These are phyloP conservation scores for Leccinellum rugosiceps DNA, from an alignment of 768 basidiomycete species.

Conservation along the genomic window DNA sequence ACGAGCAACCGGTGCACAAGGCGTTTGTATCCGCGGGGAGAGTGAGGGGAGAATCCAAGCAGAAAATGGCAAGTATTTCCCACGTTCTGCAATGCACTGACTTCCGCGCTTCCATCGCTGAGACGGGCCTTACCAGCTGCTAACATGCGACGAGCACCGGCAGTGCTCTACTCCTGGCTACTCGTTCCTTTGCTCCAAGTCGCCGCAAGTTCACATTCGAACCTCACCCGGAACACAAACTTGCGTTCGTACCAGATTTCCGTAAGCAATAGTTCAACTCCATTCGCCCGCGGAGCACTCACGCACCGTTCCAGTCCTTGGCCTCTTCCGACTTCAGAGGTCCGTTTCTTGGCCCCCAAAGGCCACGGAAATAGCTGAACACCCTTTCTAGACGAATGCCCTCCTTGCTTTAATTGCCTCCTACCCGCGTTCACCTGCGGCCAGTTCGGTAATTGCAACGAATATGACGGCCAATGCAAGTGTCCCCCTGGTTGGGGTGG, in stretches of 20 bases:
- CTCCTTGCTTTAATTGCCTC: slow-evolving; percentile 95
- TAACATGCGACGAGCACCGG: slow-evolving; percentile 25
- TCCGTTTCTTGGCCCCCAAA: not conserved
- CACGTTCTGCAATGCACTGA: slow-evolving; percentile 7
- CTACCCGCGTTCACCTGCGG: slow-evolving; percentile 90
- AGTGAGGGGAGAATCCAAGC: too few species aligned
- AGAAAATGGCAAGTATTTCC: slow-evolving; percentile 3
- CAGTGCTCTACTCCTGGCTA: slow-evolving; percentile 14
- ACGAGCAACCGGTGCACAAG: not conserved
- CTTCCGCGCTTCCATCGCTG: not conserved
- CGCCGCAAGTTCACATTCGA: slow-evolving; percentile 6
- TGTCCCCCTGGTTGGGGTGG: slow-evolving; percentile 98
- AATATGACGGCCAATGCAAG: slow-evolving; percentile 92
- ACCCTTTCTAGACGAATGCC: slow-evolving; percentile 51
- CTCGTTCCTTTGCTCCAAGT: slow-evolving; percentile 10
- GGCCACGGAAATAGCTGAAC: not conserved
- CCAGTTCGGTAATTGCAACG: slow-evolving; percentile 87
- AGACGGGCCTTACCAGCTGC: not conserved
- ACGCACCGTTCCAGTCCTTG: slow-evolving; percentile 18
- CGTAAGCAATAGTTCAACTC: slow-evolving; percentile 12
- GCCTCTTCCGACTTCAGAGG: slow-evolving; percentile 17
- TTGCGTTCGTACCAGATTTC: slow-evolving; percentile 25
- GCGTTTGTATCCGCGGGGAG: not conserved
- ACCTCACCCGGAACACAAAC: slow-evolving; percentile 16
- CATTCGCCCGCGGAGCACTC: slow-evolving; percentile 8